Evolutionary conservation across 2,329 filamentous ascomycete genomes (phyloP), one percentile per base, ranked within the genome.

Genomic region (Fusarium stilboides): DNA sequence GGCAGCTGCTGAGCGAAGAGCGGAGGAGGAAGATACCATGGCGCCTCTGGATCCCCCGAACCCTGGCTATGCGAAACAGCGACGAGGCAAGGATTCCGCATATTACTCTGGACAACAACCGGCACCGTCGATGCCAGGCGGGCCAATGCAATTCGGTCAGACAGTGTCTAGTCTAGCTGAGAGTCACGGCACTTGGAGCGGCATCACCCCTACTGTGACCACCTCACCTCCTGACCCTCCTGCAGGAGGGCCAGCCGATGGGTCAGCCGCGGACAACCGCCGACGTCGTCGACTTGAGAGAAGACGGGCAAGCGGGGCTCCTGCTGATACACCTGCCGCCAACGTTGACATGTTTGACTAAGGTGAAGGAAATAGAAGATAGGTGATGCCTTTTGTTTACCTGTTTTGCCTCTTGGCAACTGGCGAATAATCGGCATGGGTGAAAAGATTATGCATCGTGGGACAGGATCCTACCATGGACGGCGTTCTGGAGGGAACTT

Each of bases 61-160:
- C 57, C 86, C 88, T 12, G 81, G 86, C 8, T 89, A 87, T 72
- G 86, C 87, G 7, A 84, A 82, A 42, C 83, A 83, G 1, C 80
- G 81, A 61, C 82, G 83, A 71, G 80, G 77, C 13, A 90, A 89
- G 71, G 88, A 91, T 73, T 88, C 87, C 44, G 86, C 87, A 10
- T 90, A 90, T 71, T 90, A 88, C 73, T 88, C 87, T 5, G 86
- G 86, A n/a, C 76, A 77, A 19, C 76, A 77, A 46, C 72, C 68
- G 10, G 69, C 82, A 4, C 81, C 82, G 17, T 80, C 82, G n/a
- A 82, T 80, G 9, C 79, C 82, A 3, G 76, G 78, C 7, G 69
- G 63, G 13, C 57, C 67, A n/a, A 62, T 62, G 17, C 80, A 80
- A 1, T 79, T 78, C 4, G 78, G 70, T 5, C 76, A 77, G 53